Percentiles rank a stretch among this genome's conserved stretches.
These are phyloP conservation scores for Alternaria atra DNA, from an alignment of 2,329 filamentous ascomycete species.

Conservation along the genomic window DNA sequence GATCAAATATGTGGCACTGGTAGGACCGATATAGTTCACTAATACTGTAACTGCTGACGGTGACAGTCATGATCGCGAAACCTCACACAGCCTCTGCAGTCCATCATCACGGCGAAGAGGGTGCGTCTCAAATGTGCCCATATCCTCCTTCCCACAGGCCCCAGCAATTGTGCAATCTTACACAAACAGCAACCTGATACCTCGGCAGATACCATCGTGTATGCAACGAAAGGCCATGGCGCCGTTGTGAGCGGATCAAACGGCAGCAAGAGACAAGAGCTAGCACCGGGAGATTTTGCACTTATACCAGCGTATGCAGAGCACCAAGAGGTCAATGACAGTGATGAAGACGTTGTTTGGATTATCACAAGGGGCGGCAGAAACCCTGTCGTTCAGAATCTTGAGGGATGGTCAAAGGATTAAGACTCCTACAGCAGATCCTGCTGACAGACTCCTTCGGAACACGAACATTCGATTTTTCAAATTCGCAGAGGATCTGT, in stretches of 20 bases:
- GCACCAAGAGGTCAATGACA: constrained; percentile 74
- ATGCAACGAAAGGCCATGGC: constrained; percentile 69
- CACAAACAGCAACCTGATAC: constrained; percentile 14
- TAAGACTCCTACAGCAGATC: constrained; percentile 5
- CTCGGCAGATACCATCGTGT: constrained; percentile 70
- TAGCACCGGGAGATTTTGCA: constrained; percentile 73
- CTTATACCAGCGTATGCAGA: constrained; percentile 75
- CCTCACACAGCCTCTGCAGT: constrained; percentile 69
- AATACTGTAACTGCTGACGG: constrained; percentile 3
- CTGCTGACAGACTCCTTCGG: background rate
- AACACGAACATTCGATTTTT: background rate
- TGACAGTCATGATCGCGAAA: constrained; percentile 68
- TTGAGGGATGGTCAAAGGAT: constrained; percentile 65
- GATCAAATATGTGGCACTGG: constrained; percentile 73
- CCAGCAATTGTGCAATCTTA: background rate
- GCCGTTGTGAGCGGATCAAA: constrained; percentile 65
- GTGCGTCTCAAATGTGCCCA: constrained; percentile 50
- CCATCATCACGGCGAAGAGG: constrained; percentile 75
- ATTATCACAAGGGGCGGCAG: constrained; percentile 70
- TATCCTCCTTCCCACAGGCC: background rate
- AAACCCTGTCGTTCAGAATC: constrained; percentile 68
- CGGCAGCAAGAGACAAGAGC: constrained; percentile 64
- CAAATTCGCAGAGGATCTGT: background rate
- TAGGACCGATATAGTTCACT: constrained; percentile 48
- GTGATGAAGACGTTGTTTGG: constrained; percentile 70